A percentile compares a stretch with the other conserved stretches of the same genome.
These are phyloP conservation scores for Saccharomycopsis sp. DNA, from an alignment of 805 yeast species.

Conservation along the genomic window DNA sequence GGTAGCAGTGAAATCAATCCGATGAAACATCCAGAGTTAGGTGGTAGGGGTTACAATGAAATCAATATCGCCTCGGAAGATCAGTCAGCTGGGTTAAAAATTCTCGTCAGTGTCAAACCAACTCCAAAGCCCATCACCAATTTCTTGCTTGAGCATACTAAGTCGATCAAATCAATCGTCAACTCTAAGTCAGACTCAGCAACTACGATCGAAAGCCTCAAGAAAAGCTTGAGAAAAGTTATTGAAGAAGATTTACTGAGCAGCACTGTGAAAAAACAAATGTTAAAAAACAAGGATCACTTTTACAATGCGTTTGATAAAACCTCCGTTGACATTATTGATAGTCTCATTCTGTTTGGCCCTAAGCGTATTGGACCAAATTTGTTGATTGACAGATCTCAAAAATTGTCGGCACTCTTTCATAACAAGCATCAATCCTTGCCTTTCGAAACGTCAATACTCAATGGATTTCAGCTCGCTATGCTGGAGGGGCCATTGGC, in stretches of 20 bases:
- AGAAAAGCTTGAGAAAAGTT: background rate
- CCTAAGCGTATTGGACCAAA: conserved; percentile 73
- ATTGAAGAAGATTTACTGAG: background rate
- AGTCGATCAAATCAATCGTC: conserved; percentile 33
- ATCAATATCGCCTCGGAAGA: conserved; percentile 30
- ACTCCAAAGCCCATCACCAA: conserved; percentile 42
- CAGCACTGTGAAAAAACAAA: background rate
- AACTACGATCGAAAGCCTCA: conserved; percentile 21
- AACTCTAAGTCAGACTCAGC: conserved; percentile 22
- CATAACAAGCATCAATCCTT: conserved; percentile 22
- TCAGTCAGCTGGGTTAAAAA: conserved; percentile 34
- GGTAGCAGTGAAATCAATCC: conserved; percentile 37
- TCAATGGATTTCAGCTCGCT: conserved; percentile 82
- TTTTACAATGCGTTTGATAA: conserved; percentile 20
- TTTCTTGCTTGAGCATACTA: conserved; percentile 40
- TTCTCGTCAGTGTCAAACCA: conserved; percentile 41
- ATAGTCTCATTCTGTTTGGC: conserved; percentile 57
- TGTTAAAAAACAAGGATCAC: conserved; percentile 22
- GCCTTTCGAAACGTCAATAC: conserved; percentile 50
- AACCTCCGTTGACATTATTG: conserved; percentile 27
- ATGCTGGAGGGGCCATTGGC: conserved; percentile 80
- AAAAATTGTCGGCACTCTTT: conserved; percentile 30
- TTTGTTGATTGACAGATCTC: conserved; percentile 48
- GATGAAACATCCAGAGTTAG: conserved; percentile 33
- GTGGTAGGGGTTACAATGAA: conserved; percentile 41